phyloP scores from a whole-genome alignment of 75 land plant genomes.

The Azolla pinnata region DNA sequence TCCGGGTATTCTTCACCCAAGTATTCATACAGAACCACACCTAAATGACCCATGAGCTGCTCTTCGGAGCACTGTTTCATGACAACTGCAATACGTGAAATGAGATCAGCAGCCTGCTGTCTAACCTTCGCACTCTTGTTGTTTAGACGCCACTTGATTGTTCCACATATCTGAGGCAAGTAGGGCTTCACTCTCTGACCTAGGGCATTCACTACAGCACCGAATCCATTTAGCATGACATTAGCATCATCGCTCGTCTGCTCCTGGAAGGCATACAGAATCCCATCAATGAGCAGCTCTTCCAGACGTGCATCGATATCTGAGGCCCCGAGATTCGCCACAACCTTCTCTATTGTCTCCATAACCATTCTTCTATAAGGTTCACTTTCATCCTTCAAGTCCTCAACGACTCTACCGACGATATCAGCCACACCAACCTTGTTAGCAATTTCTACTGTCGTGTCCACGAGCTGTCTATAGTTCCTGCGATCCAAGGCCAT shows the following conservation, averaged over 20 bases:
- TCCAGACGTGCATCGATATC: slow-evolving; percentile 95
- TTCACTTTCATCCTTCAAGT: slow-evolving; percentile 96
- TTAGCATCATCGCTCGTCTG: slow-evolving; percentile 99
- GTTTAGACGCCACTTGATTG: slow-evolving; percentile 95
- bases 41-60: slow-evolving; percentile 94
- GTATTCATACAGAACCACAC: slow-evolving; percentile 91
- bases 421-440: slow-evolving; percentile 97
- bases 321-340: slow-evolving; percentile 85
- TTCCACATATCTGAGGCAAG: slow-evolving; percentile 98
- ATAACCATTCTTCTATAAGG: slow-evolving; percentile 96
- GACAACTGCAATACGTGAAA: slow-evolving; percentile 89
- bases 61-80: slow-evolving; percentile 98
- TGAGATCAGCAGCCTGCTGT: slow-evolving; percentile 96
- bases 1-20: slow-evolving; percentile 97
- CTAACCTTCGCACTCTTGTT: slow-evolving; percentile 99
- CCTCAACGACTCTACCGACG: slow-evolving; percentile 93
- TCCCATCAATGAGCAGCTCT: slow-evolving; percentile 95
- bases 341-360: slow-evolving; percentile 99
- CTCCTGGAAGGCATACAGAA: slow-evolving; percentile 97
- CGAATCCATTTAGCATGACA: slow-evolving; percentile 99
- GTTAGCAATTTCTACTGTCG: slow-evolving; percentile 96
- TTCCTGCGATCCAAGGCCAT: slow-evolving; percentile 97
- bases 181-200: slow-evolving; percentile 98
- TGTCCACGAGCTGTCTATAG: slow-evolving; percentile 91
- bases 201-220: slow-evolving; percentile 90